Percentiles rank a stretch among this genome's conserved stretches.
These are phyloP conservation scores for Coemansia sp. DNA, from an alignment of 192 early-diverging fungal species.

Conservation along the genomic window DNA sequence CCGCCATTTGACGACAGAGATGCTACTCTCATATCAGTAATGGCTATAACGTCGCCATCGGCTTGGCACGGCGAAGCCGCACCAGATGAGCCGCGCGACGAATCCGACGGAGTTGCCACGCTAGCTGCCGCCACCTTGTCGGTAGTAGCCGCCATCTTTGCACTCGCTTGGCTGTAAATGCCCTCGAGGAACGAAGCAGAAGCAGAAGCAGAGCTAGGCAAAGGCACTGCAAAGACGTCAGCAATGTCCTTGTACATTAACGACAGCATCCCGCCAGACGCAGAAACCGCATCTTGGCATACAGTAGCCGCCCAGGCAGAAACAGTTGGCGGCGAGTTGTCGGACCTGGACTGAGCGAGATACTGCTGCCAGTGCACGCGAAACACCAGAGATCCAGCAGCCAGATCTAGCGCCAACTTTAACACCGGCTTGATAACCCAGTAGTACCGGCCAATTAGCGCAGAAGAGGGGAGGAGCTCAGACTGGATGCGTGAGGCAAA, in stretches of 20 bases:
- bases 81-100: conserved; percentile 4
- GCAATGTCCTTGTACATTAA: background rate
- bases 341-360: background rate
- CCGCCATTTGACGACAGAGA: too few relatives aligned
- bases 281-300: background rate
- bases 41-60: conserved; percentile 13
- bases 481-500: background rate
- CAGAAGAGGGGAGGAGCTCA: background rate
- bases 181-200: background rate
- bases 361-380: background rate
- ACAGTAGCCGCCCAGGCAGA: background rate
- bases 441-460: conserved; percentile 13
- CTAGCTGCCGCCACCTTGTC: background rate
- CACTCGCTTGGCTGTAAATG: background rate
- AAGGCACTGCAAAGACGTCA: background rate
- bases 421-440: conserved; percentile 21
- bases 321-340: too few relatives aligned
- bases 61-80: conserved; percentile 7
- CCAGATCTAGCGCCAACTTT: background rate
- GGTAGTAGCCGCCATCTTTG: background rate
- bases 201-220: background rate
- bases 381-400: background rate
- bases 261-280: background rate
- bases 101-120: conserved; percentile 8
- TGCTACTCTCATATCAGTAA: conserved; percentile 25